These are phyloP conservation scores for Silybum marianum DNA, from an alignment of 129 eudicot species.

Conservation along the genomic window DNA sequence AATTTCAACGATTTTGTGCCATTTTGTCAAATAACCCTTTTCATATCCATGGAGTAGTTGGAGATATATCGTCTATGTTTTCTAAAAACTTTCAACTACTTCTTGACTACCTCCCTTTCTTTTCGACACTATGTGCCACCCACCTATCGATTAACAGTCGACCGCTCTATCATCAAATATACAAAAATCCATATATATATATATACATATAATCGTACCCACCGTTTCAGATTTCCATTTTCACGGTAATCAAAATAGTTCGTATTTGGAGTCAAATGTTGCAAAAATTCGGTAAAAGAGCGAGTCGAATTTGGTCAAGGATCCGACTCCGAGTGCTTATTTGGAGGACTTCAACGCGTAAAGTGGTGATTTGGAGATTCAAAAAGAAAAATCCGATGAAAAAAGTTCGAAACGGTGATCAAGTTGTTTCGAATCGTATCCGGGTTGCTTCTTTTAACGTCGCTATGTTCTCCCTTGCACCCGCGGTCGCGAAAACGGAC, in stretches of 20 bases:
- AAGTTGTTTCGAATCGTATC: constrained; percentile 40
- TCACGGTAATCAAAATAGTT: not conserved
- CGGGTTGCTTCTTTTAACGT: constrained; percentile 85
- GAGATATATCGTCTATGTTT: constrained; percentile 10
- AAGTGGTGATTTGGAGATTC: constrained; percentile 65
- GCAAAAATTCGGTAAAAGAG: constrained; percentile 40
- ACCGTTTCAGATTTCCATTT: not conserved
- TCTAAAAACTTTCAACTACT: constrained; percentile 37
- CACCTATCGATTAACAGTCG: constrained; percentile 1
- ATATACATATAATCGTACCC: not conserved
- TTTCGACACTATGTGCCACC: constrained; percentile 12
- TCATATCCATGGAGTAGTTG: constrained; percentile 72
- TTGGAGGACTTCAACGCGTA: constrained; percentile 59
- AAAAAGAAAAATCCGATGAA: constrained; percentile 37
- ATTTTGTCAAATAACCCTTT: constrained; percentile 57
- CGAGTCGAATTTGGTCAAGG: constrained; percentile 59
- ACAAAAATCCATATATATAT: constrained; percentile 6
- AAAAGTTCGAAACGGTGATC: constrained; percentile 17
- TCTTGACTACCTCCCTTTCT: constrained; percentile 17
- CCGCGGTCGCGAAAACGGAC: constrained; percentile 60
- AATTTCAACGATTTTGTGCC: constrained; percentile 33
- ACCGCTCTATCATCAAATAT: not conserved
- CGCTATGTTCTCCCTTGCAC: constrained; percentile 86
- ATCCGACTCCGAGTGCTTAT: constrained; percentile 43
- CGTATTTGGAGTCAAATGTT: constrained; percentile 35